Evolutionary conservation across 2,329 filamentous ascomycete genomes (phyloP).

Genomic region (Scedosporium dehoogii): DNA sequence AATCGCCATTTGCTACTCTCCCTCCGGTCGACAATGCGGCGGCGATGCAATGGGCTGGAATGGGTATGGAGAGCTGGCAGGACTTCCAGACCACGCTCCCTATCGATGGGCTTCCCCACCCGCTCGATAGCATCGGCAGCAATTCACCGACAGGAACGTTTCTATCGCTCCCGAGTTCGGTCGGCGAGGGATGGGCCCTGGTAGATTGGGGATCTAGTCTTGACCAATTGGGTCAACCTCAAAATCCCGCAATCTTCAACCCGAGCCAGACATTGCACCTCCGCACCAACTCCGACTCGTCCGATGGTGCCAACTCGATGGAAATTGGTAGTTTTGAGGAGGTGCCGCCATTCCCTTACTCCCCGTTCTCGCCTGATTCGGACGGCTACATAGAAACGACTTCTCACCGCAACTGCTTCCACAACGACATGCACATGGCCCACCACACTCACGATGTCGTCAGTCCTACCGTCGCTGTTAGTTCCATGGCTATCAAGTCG

Average conservation of each 20-base stretch:
- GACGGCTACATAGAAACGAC: constrained; percentile 59
- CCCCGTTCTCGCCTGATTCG: constrained; percentile 74
- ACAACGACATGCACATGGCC: constrained; percentile 42
- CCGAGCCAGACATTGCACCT: constrained; percentile 84
- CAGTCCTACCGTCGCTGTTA: constrained; percentile 57
- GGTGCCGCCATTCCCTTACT: constrained; percentile 57
- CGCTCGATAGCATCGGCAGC: constrained; percentile 31
- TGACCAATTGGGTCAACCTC: constrained; percentile 14
- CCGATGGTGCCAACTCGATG: constrained; percentile 57
- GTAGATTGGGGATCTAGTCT: constrained; percentile 48
- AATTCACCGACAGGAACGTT: constrained; percentile 46
- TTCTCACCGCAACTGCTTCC: constrained; percentile 52
- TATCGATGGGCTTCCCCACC: constrained; percentile 34
- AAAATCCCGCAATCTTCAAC: constrained; percentile 71
- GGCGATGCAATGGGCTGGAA: constrained; percentile 46
- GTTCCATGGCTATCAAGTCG: constrained; percentile 61
- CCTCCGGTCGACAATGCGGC: constrained; percentile 44
- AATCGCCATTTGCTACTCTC: constrained; percentile 51
- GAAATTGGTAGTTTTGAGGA: constrained; percentile 76
- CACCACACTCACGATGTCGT: constrained; percentile 39
- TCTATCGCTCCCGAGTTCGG: constrained; percentile 68
- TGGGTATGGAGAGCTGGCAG: constrained; percentile 64
- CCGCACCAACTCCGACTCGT: constrained; percentile 78
- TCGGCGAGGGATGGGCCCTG: constrained; percentile 79
- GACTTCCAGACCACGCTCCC: constrained; percentile 59